Base-by-base conservation (phyloP, 768 basidiomycete genomes). In the Tricholomella constricta region DNA sequence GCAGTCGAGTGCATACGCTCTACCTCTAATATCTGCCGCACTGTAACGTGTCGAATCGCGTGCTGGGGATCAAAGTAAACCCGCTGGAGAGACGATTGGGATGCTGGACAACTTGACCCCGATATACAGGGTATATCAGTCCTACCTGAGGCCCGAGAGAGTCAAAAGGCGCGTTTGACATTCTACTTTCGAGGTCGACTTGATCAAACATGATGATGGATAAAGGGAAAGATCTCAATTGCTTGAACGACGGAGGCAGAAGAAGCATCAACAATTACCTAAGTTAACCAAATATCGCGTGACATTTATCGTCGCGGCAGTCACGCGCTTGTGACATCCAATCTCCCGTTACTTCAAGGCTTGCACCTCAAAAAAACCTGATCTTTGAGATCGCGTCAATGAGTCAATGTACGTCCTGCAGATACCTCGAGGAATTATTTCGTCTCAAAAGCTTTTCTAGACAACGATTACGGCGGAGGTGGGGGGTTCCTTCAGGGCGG, bases 401-500 rank as follows among this genome's bases (percentile, higher is more conserved):
- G 78, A 77, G 74, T 44, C 73, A 78, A 71, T 76, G 78, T 79
- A 58, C 29, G 74, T 62, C n/a, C 17, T 34, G 46, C 35, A 27
- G 25, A 38, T 31, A 20, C 14, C 40, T 27, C 27, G 12, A 10
- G 17, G 20, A 19, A 37, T 17, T 19, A 34, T 65, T 69, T 10
- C 3, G 11, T 19, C 11, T 52, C 14, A 37, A n/a, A 8, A 5
- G 40, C 59, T 64, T 57, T 52, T 58, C 63, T 52, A 56, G 77
- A 75, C 36, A 76, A 75, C 31, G 80, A 78, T 63, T 64, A 61
- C 38, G 55, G 57, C 72, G 76, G 74, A 31, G 82, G 80, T 3
- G 83, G 84, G 46, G 83, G 84, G 5, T 86, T 81, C 58, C 59
- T 86, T 45, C 77, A 79, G 29, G 78, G 81, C 36, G 81, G 79